Evolutionary conservation across 106 monocot species (phyloP).

Genomic region (Platanthera guangdongensis): DNA sequence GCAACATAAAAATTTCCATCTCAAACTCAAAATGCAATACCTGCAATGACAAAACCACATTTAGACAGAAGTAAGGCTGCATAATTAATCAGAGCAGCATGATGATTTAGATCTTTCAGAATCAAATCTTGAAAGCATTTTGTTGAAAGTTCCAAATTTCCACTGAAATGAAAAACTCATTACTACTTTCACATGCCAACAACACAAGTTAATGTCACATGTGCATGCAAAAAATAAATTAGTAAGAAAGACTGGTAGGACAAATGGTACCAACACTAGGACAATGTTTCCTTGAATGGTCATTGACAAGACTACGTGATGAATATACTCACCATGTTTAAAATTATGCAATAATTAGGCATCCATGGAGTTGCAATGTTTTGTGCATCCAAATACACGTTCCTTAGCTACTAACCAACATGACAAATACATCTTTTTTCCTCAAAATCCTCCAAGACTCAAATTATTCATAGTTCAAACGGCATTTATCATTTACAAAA

Average conservation of each 20-base stretch:
- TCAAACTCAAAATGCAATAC: too few species aligned
- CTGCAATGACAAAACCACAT: too few species aligned
- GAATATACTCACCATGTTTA: background rate
- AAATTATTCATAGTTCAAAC: background rate
- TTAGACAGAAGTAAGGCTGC: too few species aligned
- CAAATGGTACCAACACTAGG: background rate
- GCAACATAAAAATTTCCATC: too few species aligned
- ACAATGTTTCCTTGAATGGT: background rate
- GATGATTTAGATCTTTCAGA: conserved; percentile 92
- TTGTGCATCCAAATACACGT: background rate
- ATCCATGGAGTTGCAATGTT: background rate
- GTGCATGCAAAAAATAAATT: background rate
- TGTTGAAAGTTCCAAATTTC: conserved; percentile 75
- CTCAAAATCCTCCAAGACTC: background rate
- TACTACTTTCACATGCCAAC: background rate
- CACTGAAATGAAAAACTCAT: conserved; percentile 33
- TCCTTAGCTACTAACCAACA: background rate
- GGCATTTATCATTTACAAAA: too few species aligned
- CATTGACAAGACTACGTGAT: background rate
- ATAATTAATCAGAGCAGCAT: too few species aligned
- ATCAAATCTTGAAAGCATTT: conserved; percentile 91
- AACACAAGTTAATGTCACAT: background rate
- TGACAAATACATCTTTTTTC: background rate
- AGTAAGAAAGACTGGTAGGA: background rate
- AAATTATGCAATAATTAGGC: background rate